Evolutionary conservation across 1,284 basidiomycete genomes (phyloP), one percentile per base, ranked within the genome.

Genomic region (Ceratobasidium sp.): DNA sequence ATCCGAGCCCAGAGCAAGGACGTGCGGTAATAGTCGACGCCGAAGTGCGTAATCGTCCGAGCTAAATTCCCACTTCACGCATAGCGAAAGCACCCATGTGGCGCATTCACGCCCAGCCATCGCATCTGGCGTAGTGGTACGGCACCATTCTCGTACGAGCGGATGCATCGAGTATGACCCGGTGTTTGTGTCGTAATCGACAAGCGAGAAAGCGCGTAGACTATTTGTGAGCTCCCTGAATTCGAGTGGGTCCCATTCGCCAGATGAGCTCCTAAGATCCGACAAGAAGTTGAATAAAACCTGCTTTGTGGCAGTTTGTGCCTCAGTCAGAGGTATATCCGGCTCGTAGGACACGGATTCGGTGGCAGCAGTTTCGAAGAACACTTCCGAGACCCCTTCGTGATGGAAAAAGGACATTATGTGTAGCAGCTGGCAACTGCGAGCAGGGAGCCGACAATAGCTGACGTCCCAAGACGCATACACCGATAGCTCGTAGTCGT

Each of bases 341-440:
- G 33, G 6, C 15, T 14, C 36, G 29, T 24, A 19, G 19, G 19
- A 24, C 2, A 8, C 22, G 33, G 22, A 6, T 44, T 19, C 15
- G 24, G 9, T 41, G n/a, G 9, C 3, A 17, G 65, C 63, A n/a
- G 19, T 22, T 22, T 41, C 24, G 50, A 75, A 59, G 11, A 64
- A 67, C 5, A 41, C 50, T 17, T 66, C 41, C 19, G 64, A 24
- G 11, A 75, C 53, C n/a, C 53, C 41, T 17, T 29, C 41, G 45
- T 69, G 64, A 51, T 69, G 74, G 45, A 65, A 51, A 47, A 51
- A 69, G 1, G 65, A 41, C 2, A 67, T 14, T n/a, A 75, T 14
- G 4, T 69, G 33, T 14, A 69, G 47, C 7, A 75, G 48, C 24
- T 59, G 11, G 17, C 22, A n/a, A 3, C 56, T 36, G 17, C 27